Percentiles rank a stretch among this genome's conserved stretches.
phyloP scores from a whole-genome alignment of 129 eudicot genomes.

The Heracleum sosnowskyi region DNA sequence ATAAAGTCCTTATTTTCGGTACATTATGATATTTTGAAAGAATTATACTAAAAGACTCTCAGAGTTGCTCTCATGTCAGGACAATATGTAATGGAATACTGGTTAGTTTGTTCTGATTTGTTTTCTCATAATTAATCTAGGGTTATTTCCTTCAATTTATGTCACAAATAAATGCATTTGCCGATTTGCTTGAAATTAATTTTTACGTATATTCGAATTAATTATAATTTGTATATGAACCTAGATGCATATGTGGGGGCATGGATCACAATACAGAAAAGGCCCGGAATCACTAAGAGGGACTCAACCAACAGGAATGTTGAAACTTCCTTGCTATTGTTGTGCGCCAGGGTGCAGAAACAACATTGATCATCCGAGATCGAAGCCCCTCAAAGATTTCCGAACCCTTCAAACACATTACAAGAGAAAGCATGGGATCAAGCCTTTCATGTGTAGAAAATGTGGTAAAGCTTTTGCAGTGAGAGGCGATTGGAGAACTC shows the following conservation, averaged over 20 bases:
- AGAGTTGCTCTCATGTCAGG: too few species aligned
- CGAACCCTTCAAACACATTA: constrained; percentile 78
- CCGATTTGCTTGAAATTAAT: neutral
- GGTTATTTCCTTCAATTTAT: neutral
- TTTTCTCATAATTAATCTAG: neutral
- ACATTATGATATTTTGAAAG: too few species aligned
- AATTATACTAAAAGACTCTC: too few species aligned
- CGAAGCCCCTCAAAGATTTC: constrained; percentile 72
- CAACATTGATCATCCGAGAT: constrained; percentile 54
- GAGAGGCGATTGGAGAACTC: constrained; percentile 80
- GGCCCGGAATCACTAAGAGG: constrained; percentile 71
- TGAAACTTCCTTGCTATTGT: constrained; percentile 65
- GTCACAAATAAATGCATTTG: neutral
- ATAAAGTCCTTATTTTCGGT: too few species aligned
- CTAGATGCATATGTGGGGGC: constrained; percentile 95
- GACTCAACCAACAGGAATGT: constrained; percentile 59
- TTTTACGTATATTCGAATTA: neutral
- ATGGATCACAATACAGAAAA: constrained; percentile 70
- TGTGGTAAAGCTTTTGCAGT: constrained; percentile 63
- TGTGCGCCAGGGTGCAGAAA: constrained; percentile 62
- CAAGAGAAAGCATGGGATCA: constrained; percentile 70
- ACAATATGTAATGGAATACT: neutral
- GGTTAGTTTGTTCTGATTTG: neutral
- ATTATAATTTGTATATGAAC: neutral
- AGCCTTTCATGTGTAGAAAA: constrained; percentile 50